Evolutionary conservation across 352 stramenopile species (phyloP).

Genomic region (Globisporangium recalcitrans): DNA sequence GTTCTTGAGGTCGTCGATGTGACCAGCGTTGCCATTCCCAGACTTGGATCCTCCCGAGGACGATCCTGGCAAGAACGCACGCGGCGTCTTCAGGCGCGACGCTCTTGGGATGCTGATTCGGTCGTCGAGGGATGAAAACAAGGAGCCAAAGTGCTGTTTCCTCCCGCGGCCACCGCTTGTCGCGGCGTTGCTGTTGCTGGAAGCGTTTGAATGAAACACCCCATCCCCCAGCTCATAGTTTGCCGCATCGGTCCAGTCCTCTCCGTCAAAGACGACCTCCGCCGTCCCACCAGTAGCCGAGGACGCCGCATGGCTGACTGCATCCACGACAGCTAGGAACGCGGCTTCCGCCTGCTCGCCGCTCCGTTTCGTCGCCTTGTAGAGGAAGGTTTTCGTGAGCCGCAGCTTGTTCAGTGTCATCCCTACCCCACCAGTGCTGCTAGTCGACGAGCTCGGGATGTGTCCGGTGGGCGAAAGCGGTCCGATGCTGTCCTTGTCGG

Average conservation of each 20-base stretch:
- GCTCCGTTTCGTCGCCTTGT: constrained; percentile 64
- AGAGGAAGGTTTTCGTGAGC: constrained; percentile 57
- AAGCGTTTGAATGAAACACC: not conserved
- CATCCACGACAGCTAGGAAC: constrained; percentile 64
- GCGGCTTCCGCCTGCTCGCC: constrained; percentile 63
- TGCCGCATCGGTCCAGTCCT: constrained; percentile 47
- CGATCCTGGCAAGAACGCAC: constrained; percentile 27
- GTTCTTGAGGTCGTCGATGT: constrained; percentile 70
- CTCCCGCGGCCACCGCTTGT: constrained; percentile 23
- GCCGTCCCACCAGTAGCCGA: constrained; percentile 20
- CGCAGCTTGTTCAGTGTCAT: constrained; percentile 55
- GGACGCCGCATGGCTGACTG: constrained; percentile 45
- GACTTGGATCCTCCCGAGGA: constrained; percentile 6
- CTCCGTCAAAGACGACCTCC: constrained; percentile 42
- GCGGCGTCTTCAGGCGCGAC: constrained; percentile 43
- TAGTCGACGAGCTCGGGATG: constrained; percentile 10
- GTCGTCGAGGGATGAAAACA: constrained; percentile 59
- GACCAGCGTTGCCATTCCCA: constrained; percentile 20
- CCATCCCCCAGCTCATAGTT: constrained; percentile 28
- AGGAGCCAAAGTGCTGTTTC: constrained; percentile 33
- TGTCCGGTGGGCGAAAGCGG: constrained; percentile 13
- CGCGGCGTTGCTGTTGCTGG: constrained; percentile 13
- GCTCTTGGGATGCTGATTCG: constrained; percentile 49
- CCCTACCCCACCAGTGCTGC: constrained; percentile 10
- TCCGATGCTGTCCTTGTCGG: constrained; percentile 25